phyloP scores from a whole-genome alignment of 73 alveolate genomes.

The Paramecium sonneborni region DNA sequence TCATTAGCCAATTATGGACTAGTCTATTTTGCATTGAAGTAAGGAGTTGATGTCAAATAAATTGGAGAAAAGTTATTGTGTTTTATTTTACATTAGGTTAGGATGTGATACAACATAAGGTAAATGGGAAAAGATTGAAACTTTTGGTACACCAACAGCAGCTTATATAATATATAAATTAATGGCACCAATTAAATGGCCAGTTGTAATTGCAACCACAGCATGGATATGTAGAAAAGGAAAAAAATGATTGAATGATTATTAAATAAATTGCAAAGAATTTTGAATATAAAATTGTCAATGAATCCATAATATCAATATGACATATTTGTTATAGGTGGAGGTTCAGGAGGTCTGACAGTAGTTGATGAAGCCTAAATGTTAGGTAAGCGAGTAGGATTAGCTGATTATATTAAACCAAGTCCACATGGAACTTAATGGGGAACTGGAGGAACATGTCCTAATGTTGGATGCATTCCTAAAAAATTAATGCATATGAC shows the following conservation, averaged over 20 bases:
- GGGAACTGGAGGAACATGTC: conserved; percentile 99
- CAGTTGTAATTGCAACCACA: neutral
- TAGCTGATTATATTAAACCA: conserved; percentile 92
- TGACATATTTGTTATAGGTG: conserved; percentile 91
- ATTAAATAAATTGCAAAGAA: conserved; percentile 33
- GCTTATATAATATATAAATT: neutral
- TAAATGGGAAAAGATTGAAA: conserved; percentile 23
- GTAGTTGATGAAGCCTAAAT: conserved; percentile 88
- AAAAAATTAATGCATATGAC: conserved; percentile 90
- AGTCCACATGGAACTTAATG: conserved; percentile 98
- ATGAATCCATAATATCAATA: conserved; percentile 70
- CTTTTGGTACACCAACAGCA: conserved; percentile 6
- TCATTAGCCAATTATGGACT: neutral
- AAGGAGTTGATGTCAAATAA: neutral
- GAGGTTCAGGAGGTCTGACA: conserved; percentile 96
- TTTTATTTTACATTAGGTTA: neutral
- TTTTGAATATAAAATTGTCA: conserved; percentile 59
- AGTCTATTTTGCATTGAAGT: neutral
- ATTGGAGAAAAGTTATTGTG: neutral
- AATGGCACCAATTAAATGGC: conserved; percentile 40
- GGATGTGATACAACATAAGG: neutral
- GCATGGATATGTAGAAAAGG: neutral
- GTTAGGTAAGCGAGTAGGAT: conserved; percentile 83
- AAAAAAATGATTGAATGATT: neutral
- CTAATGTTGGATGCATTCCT: conserved; percentile 99